phyloP scores from a whole-genome alignment of 1,139 yeast genomes.

The Blastobotrys serpentis region DNA sequence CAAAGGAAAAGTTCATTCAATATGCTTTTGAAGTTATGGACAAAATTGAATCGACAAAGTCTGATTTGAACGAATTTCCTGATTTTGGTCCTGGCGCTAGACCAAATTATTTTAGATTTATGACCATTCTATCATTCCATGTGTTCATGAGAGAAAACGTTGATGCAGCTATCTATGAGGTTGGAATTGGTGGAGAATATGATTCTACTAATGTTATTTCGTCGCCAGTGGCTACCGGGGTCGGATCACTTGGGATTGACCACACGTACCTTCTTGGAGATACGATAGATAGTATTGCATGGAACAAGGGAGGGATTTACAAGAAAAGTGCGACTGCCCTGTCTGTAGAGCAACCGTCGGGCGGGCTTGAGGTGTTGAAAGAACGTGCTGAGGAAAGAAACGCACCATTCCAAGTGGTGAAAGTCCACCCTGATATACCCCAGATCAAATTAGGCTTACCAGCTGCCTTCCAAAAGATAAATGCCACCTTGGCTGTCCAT shows the following conservation, averaged over 20 bases:
- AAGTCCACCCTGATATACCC: constrained; percentile 40
- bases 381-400: constrained; percentile 70
- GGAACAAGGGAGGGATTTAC: constrained; percentile 96
- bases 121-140: constrained; percentile 88
- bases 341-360: constrained; percentile 59
- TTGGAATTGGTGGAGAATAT: constrained; percentile 96
- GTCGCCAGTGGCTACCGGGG: constrained; percentile 81
- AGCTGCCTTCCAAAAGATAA: constrained; percentile 80
- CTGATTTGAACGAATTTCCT: constrained; percentile 63
- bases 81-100: constrained; percentile 68
- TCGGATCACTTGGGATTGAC: constrained; percentile 85
- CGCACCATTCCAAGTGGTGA: constrained; percentile 50
- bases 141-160: constrained; percentile 84
- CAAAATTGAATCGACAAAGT: constrained; percentile 56
- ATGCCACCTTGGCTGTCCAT: constrained; percentile 87
- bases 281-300: constrained; percentile 85
- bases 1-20: constrained; percentile 74
- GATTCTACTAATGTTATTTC: constrained; percentile 90
- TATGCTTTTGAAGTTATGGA: constrained; percentile 97
- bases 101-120: constrained; percentile 91
- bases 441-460: constrained; percentile 67
- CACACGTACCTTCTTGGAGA: constrained; percentile 87
- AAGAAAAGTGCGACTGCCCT: constrained; percentile 67
- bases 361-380: constrained; percentile 45
- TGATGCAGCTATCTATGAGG: constrained; percentile 92